Evolutionary conservation across 257 asterid genomes (phyloP).

Genomic region (Solanum gracilifrons): DNA sequence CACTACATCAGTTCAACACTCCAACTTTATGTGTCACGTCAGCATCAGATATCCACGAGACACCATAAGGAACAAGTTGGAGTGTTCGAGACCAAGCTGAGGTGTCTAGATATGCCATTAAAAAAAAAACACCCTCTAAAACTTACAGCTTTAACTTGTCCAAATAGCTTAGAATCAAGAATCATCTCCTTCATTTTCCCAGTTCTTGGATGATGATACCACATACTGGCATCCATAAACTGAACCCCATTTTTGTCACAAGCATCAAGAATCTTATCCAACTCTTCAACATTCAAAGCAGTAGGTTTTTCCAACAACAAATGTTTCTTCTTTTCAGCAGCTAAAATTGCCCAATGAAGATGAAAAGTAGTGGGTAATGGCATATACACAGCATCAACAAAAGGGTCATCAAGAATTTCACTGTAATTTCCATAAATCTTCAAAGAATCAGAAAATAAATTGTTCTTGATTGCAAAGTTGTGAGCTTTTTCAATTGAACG

Average conservation of each 20-base stretch:
- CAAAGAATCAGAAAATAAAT: constrained; percentile 19
- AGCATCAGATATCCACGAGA: background rate
- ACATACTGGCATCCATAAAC: constrained; percentile 87
- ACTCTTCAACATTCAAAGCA: constrained; percentile 41
- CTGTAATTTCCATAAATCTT: constrained; percentile 51
- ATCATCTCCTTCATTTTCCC: constrained; percentile 45
- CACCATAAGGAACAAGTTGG: background rate
- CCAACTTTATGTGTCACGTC: background rate
- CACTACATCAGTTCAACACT: background rate
- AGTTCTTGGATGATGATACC: constrained; percentile 93
- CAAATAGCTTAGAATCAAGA: constrained; percentile 29
- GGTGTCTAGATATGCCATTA: background rate
- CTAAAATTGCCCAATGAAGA: constrained; percentile 55
- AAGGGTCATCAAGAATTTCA: constrained; percentile 55
- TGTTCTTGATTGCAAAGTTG: constrained; percentile 40
- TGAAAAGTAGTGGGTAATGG: constrained; percentile 76
- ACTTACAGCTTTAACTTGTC: constrained; percentile 51
- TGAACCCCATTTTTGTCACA: constrained; percentile 54
- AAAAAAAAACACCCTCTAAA: background rate
- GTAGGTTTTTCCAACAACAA: constrained; percentile 71
- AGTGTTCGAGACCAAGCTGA: background rate
- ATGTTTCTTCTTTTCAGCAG: constrained; percentile 63
- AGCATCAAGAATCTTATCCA: constrained; percentile 44
- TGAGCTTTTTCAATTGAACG: constrained; percentile 54
- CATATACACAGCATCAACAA: constrained; percentile 67